Evolutionary conservation across 371 early-diverging fungal species (phyloP), one percentile per base, ranked within the genome.

Genomic region (Mucor indicus): DNA sequence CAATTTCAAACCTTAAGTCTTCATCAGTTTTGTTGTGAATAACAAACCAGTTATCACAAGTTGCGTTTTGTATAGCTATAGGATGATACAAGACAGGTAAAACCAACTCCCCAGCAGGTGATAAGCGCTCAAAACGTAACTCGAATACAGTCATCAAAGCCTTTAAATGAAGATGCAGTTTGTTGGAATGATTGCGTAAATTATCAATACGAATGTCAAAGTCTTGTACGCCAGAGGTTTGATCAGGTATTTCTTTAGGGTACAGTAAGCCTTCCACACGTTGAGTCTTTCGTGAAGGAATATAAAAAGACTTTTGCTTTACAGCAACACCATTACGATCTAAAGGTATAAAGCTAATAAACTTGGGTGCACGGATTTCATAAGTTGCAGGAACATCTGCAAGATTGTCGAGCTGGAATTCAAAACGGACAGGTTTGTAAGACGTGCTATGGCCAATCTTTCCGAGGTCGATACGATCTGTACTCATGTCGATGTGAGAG

Each of bases 1-100:
- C 86, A 48, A 91, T 78, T 50, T 90, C 90, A 59, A 93, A 91
- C 12, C 85, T 77, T 27, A 84, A 75, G 41, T 93, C 94, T 10
- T 87, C 81, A 22, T 84, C 84, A 1, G 85, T 77, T 32, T 80
- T 78, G 57, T 91, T 93, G 20, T 71, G 62, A 32, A 93, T 83
- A 8, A 83, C 73, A 61, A 92, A 93, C 92, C 92, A 93, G 13
- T 79, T 75, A 60, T 92, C 93, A 48, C 89, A 87, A 0, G 87
- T 75, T 1, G 79, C 60, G 12, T 76, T 76, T 3, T 67, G 60
- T n/a, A 66, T 33, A 1, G 80, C 66, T 20, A 76, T 58, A 4
- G 92, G 93, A 60, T 90, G 83, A 21, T 64, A 63, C 11, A 93
- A 61, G 2, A 81, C 62, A 1, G 93, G 94, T 15, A 93, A 45